Evolutionary conservation across 2,329 filamentous ascomycete species (phyloP).

Genomic region (Botrytis sinoallii): DNA sequence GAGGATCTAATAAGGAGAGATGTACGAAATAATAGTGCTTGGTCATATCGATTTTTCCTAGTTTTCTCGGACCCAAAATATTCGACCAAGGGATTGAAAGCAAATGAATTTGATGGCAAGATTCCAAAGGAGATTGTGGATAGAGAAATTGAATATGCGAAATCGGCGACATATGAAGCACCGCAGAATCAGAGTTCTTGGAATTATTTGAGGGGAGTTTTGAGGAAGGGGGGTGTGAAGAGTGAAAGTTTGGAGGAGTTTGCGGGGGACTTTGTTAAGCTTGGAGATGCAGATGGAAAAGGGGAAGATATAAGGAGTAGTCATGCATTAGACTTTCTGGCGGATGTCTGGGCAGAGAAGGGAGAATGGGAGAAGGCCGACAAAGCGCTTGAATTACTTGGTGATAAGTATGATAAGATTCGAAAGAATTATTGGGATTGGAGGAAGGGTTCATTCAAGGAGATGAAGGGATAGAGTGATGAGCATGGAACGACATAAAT

Average conservation of each 20-base stretch:
- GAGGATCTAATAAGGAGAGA: conserved; percentile 73
- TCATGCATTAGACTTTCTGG: conserved; percentile 68
- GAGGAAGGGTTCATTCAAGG: conserved; percentile 42
- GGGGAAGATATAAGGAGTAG: conserved; percentile 56
- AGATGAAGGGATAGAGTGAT: conserved; percentile 4
- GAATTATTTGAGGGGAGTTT: conserved; percentile 82
- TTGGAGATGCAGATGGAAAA: conserved; percentile 40
- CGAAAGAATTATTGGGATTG: conserved; percentile 92
- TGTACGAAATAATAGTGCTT: conserved; percentile 93
- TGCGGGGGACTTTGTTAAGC: conserved; percentile 49
- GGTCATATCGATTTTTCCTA: conserved; percentile 96
- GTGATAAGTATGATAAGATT: conserved; percentile 86
- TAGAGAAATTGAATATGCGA: conserved; percentile 71
- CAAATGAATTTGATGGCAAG: conserved; percentile 52
- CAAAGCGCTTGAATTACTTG: conserved; percentile 68
- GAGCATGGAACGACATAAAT: not conserved
- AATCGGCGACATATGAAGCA: conserved; percentile 70
- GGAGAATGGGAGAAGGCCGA: conserved; percentile 61
- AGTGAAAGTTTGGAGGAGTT: conserved; percentile 49
- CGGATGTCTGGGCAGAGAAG: conserved; percentile 58
- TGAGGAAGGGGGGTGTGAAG: conserved; percentile 61
- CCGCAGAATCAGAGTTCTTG: conserved; percentile 94
- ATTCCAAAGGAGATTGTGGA: conserved; percentile 64
- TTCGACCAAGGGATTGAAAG: conserved; percentile 47
- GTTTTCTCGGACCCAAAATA: conserved; percentile 65